Evolutionary conservation across 106 monocot genomes (phyloP).

Genomic region (Cymbidium sinense): DNA sequence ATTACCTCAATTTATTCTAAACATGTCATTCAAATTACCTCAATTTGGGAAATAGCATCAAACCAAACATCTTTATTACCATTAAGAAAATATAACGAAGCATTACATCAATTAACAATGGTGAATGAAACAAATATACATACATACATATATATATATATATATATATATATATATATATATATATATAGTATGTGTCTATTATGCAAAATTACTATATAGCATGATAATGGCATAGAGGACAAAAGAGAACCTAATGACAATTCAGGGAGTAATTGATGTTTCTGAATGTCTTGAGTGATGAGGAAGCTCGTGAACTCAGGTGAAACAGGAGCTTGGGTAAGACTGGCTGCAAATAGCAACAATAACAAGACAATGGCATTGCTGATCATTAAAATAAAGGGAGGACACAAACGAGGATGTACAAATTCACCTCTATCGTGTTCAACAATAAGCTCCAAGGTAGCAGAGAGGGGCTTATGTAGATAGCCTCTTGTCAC

Average conservation of each 20-base stretch:
- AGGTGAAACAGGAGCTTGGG: constrained; percentile 10
- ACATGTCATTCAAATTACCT: too few relatives aligned
- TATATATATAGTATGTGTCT: too few relatives aligned
- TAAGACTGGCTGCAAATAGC: constrained; percentile 11
- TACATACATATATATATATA: too few relatives aligned
- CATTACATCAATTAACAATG: too few relatives aligned
- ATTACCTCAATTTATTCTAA: too few relatives aligned
- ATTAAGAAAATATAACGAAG: too few relatives aligned
- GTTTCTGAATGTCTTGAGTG: constrained; percentile 53
- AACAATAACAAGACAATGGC: not conserved
- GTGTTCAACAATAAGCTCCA: constrained; percentile 34
- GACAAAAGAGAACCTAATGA: constrained; percentile 21
- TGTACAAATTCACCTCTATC: constrained; percentile 15
- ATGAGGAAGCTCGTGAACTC: constrained; percentile 32
- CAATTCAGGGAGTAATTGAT: constrained; percentile 43
- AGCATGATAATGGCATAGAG: not conserved
- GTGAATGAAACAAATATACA: too few relatives aligned
- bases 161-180: too few relatives aligned
- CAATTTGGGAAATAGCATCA: too few relatives aligned
- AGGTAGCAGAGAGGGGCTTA: constrained; percentile 22
- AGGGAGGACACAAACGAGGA: not conserved
- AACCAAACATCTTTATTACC: too few relatives aligned
- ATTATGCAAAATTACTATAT: not conserved
- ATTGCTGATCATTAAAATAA: not conserved
- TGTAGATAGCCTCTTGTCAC: constrained; percentile 31